Evolutionary conservation across 192 early-diverging fungal species (phyloP).

Genomic region (Coemansia furcata): DNA sequence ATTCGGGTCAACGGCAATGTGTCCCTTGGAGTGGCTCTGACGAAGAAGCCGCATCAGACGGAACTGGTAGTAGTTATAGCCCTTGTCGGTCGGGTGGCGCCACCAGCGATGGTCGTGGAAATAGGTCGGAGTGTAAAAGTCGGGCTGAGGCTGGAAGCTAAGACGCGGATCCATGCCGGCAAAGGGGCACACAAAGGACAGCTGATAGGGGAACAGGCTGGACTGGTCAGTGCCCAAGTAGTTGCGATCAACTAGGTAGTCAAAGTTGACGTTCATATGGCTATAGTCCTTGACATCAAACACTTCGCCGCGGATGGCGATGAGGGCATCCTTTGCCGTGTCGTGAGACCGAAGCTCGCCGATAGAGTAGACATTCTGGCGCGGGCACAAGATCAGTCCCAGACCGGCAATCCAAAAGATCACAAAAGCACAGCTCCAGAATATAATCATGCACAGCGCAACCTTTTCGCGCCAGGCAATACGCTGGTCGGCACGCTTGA

Average conservation of each 20-base stretch:
- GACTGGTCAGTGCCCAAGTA: constrained; percentile 69
- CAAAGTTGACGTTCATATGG: constrained; percentile 53
- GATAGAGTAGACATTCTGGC: constrained; percentile 68
- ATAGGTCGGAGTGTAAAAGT: constrained; percentile 58
- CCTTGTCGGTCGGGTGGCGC: constrained; percentile 56
- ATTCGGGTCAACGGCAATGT: constrained; percentile 58
- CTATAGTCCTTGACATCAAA: constrained; percentile 72
- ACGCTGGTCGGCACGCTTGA: constrained; percentile 74
- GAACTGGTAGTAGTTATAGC: constrained; percentile 70
- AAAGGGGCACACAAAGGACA: constrained; percentile 59
- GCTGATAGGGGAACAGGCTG: constrained; percentile 66
- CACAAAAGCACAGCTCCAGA: constrained; percentile 72
- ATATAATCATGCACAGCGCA: constrained; percentile 83
- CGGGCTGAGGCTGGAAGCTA: constrained; percentile 52
- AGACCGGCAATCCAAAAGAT: constrained; percentile 83
- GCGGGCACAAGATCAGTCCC: constrained; percentile 71
- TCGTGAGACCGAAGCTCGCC: constrained; percentile 54
- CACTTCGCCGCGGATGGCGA: constrained; percentile 77
- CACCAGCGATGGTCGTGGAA: constrained; percentile 73
- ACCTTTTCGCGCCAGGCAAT: constrained; percentile 98
- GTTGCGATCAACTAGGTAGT: constrained; percentile 50
- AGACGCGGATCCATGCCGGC: constrained; percentile 54
- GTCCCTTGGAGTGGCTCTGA: constrained; percentile 64
- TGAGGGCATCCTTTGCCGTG: constrained; percentile 51
- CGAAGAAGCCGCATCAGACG: constrained; percentile 61